Percentiles rank a stretch among this genome's conserved stretches.
These are phyloP conservation scores for Hypoxylon crocopeplum DNA, from an alignment of 495 filamentous ascomycete species.

Conservation along the genomic window DNA sequence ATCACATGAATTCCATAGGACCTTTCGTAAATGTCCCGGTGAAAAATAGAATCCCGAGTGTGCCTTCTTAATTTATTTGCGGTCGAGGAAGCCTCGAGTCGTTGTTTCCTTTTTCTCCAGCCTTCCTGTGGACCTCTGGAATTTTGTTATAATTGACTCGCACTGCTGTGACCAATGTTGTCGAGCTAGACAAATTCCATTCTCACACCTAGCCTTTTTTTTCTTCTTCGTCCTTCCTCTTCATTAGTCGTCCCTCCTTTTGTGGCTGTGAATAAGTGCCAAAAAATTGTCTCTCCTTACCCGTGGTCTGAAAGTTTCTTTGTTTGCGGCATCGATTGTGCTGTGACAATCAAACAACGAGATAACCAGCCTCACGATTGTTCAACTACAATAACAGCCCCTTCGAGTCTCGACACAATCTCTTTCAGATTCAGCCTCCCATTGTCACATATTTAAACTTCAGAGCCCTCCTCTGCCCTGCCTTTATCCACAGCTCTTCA, in stretches of 20 bases:
- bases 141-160: slow-evolving; percentile 16
- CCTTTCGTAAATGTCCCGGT: not conserved
- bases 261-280: slow-evolving; percentile 21
- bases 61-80: slow-evolving; percentile 21
- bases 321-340: slow-evolving; percentile 24
- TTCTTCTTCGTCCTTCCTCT: not conserved
- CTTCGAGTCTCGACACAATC: slow-evolving; percentile 11
- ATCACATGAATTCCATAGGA: not conserved
- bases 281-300: slow-evolving; percentile 17
- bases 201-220: slow-evolving; percentile 4
- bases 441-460: slow-evolving; percentile 26
- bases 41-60: not conserved
- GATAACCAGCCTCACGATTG: slow-evolving; percentile 21
- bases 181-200: slow-evolving; percentile 17
- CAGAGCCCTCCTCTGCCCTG: slow-evolving; percentile 3
- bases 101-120: slow-evolving; percentile 4
- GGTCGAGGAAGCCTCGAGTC: not conserved
- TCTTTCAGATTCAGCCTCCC: slow-evolving; percentile 10
- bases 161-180: slow-evolving; percentile 6
- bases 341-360: slow-evolving; percentile 16
- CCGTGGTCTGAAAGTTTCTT: no score
- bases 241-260: slow-evolving; percentile 37
- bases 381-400: slow-evolving; percentile 2
- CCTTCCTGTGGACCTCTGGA: slow-evolving; percentile 21
- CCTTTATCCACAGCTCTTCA: no score